Evolutionary conservation across 306 rosid species (phyloP).

Genomic region (Crotalaria pallida): DNA sequence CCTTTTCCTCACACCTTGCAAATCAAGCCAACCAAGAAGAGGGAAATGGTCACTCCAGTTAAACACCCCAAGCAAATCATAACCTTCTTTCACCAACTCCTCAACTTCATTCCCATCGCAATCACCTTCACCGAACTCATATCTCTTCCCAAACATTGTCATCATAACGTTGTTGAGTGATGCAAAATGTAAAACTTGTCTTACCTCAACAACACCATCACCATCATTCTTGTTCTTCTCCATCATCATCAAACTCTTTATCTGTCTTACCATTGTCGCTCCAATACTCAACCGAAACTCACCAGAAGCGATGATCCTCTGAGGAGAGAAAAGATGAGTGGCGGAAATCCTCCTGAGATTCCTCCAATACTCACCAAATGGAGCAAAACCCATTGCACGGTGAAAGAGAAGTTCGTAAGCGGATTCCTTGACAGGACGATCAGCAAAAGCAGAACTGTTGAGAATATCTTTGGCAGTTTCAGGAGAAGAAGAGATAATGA

Average conservation of each 20-base stretch:
- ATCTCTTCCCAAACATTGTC: slow-evolving; percentile 64
- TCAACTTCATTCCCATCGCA: slow-evolving; percentile 31
- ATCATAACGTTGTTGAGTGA: slow-evolving; percentile 63
- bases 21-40: slow-evolving; percentile 45
- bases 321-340: slow-evolving; percentile 49
- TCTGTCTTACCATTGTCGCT: slow-evolving; percentile 29
- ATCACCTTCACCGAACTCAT: slow-evolving; percentile 34
- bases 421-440: slow-evolving; percentile 71
- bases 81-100: slow-evolving; percentile 54
- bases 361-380: slow-evolving; percentile 68
- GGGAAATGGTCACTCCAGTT: slow-evolving; percentile 80
- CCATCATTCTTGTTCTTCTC: too few species aligned
- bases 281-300: slow-evolving; percentile 31
- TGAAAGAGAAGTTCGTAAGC: slow-evolving; percentile 56
- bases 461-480: slow-evolving; percentile 63
- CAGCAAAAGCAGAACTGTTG: slow-evolving; percentile 48
- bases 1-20: slow-evolving; percentile 50
- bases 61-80: slow-evolving; percentile 52
- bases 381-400: slow-evolving; percentile 73
- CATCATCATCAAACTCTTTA: slow-evolving; percentile 37
- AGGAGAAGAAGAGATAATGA: slow-evolving; percentile 50
- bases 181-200: slow-evolving; percentile 48
- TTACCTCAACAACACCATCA: slow-evolving; percentile 46
- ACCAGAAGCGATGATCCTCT: slow-evolving; percentile 33
- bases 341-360: slow-evolving; percentile 61